Evolutionary conservation across 2,329 filamentous ascomycete genomes (phyloP).

Genomic region (Akanthomyces muscarius): DNA sequence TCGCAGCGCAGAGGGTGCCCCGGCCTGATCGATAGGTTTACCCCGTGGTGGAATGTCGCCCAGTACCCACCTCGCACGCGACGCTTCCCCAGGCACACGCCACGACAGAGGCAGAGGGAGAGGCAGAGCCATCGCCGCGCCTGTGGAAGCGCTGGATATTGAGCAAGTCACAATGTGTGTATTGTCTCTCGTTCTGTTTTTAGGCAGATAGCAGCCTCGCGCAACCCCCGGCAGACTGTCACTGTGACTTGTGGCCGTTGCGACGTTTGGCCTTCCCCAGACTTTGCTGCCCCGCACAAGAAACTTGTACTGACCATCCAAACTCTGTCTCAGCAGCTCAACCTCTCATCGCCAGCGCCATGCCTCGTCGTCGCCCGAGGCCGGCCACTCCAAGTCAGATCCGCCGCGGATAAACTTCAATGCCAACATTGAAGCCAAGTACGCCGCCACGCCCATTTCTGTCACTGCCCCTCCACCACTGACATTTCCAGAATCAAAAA

Average conservation of each 20-base stretch:
- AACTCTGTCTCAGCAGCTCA: slow-evolving; percentile 23
- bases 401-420: slow-evolving; percentile 39
- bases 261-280: neutral
- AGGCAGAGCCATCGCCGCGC: neutral
- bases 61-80: slow-evolving; percentile 16
- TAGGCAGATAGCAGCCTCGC: neutral
- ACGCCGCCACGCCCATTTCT: slow-evolving; percentile 20
- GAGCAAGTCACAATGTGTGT: slow-evolving; percentile 8
- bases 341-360: slow-evolving; percentile 22
- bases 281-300: slow-evolving; percentile 5
- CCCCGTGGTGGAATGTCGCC: slow-evolving; percentile 2
- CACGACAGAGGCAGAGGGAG: slow-evolving; percentile 6
- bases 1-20: neutral
- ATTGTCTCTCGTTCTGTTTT: neutral
- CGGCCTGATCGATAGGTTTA: neutral
- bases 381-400: slow-evolving; percentile 30
- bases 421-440: slow-evolving; percentile 45
- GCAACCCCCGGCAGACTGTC: neutral
- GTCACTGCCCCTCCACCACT: neutral
- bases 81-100: slow-evolving; percentile 13
- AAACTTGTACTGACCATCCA: slow-evolving; percentile 17
- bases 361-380: slow-evolving; percentile 33
- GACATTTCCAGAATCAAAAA: slow-evolving; percentile 37
- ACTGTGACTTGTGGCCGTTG: neutral
- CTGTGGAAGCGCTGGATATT: slow-evolving; percentile 9